These are phyloP conservation scores for Cercospora brassicicola DNA, from an alignment of 2,329 filamentous ascomycete species.

Conservation along the genomic window DNA sequence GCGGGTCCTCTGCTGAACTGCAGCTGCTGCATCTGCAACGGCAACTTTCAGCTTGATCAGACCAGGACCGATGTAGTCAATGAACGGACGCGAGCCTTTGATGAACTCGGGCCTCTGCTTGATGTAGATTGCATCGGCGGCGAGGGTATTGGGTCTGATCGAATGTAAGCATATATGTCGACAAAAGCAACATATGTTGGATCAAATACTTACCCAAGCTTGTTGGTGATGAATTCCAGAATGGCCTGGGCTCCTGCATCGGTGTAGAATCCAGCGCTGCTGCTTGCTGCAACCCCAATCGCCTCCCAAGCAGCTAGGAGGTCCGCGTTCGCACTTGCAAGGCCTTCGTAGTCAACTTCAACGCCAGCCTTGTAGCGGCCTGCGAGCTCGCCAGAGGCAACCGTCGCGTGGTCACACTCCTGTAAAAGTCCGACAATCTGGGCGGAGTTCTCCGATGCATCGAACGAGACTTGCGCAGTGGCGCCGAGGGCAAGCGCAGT, in stretches of 20 bases:
- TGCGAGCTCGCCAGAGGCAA: background rate
- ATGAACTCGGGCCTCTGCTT: slow-evolving; percentile 4
- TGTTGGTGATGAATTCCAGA: slow-evolving; percentile 7
- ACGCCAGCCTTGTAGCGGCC: background rate
- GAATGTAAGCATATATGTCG: background rate
- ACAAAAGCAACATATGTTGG: background rate
- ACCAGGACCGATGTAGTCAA: slow-evolving; percentile 13
- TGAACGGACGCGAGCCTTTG: background rate
- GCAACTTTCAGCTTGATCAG: slow-evolving; percentile 13
- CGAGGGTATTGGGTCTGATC: background rate
- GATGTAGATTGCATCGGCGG: slow-evolving; percentile 9
- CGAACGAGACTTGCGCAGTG: slow-evolving; percentile 14
- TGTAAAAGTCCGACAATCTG: background rate
- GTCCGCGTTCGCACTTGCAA: background rate
- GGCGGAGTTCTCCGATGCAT: slow-evolving; percentile 12
- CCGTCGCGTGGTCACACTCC: background rate
- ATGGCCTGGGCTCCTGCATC: slow-evolving; percentile 7
- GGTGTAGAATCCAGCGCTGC: slow-evolving; percentile 13
- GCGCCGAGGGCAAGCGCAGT: background rate
- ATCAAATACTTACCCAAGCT: background rate
- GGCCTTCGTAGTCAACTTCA: background rate
- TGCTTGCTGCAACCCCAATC: background rate
- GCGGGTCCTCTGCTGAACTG: background rate
- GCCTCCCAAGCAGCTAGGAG: slow-evolving; percentile 7
- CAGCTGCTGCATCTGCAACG: slow-evolving; percentile 11